Base-by-base conservation (phyloP, 805 yeast genomes). In the Ogataea dorogensis region DNA sequence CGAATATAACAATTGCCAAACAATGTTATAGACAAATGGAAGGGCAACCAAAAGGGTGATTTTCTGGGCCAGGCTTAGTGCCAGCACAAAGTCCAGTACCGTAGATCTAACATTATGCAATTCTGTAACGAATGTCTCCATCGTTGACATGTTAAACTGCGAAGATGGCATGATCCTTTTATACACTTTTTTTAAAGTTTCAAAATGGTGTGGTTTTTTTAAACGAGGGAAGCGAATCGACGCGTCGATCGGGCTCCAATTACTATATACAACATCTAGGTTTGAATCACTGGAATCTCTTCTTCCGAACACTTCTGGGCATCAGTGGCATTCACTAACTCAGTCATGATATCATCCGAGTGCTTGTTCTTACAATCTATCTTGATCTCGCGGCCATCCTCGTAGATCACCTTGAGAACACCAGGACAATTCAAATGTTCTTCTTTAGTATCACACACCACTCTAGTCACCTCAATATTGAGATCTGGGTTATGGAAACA, bases 401-500 rank as follows among this genome's bases (percentile, higher is more conserved):
- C 46, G 31, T 61, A 65, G 35, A 56, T 53, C 11, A 77, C 59
- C 17, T 62, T 66, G 16, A 79, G 51, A 31, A 64, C 53, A 17
- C 75, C 64, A 2, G 81, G 82, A 43, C 69, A 63, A 24, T 62
- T 58, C 11, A 53, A 51, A 32, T 64, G 61, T 30, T 73, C 74
- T 13, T 70, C 73, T 31, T 61, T 64, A 16, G 63, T 59, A 4
- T 41, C 54, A 42, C 59, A 64, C 28, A 67, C 64, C 28, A 83
- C 68, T 47, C 88, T 68, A 10, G 71, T 64, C 22, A 86, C 81
- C 16, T 71, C 68, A 38, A 86, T 77, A 16, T 76, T 71, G 17
- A 84, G 53, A 28, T 66, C 64, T n/a, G 91, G 89, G 59, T 88
- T 88, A 64, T 86, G 89, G 59, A 84, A 88, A 56, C 77, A 80